Evolutionary conservation across 2,329 filamentous ascomycete species (phyloP).

Genomic region (Alternaria gansuensis): DNA sequence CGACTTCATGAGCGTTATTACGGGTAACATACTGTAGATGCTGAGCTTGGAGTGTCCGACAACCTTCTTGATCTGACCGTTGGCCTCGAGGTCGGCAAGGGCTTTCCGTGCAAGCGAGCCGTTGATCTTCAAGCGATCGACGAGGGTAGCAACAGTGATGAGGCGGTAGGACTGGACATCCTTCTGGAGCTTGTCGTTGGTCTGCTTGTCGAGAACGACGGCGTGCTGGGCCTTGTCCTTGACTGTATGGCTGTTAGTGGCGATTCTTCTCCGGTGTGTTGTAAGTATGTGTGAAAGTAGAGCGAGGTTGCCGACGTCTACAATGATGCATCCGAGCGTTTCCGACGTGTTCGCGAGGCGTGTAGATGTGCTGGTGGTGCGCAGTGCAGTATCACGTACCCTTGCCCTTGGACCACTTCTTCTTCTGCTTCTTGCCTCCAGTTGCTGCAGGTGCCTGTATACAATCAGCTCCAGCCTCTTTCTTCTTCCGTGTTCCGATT

Average conservation of each 20-base stretch:
- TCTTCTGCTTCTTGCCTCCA: conserved; percentile 82
- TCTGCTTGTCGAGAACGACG: conserved; percentile 98
- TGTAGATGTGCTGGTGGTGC: conserved; percentile 26
- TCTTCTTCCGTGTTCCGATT: not conserved
- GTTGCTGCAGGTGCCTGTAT: conserved; percentile 62
- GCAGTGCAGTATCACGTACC: conserved; percentile 55
- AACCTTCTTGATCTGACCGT: conserved; percentile 97
- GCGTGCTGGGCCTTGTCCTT: conserved; percentile 99
- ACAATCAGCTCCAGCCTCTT: conserved; percentile 20
- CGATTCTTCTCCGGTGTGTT: conserved; percentile 21
- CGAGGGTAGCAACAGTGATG: conserved; percentile 96
- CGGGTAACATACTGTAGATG: conserved; percentile 83
- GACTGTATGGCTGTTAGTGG: conserved; percentile 67
- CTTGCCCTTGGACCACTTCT: conserved; percentile 77
- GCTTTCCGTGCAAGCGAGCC: conserved; percentile 92
- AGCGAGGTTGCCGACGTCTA: conserved; percentile 6
- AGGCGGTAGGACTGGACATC: conserved; percentile 99
- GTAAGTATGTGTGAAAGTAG: conserved; percentile 15
- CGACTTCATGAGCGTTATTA: not conserved
- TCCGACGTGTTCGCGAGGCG: conserved; percentile 5
- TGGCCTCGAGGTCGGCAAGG: conserved; percentile 93
- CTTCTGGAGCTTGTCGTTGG: conserved; percentile 98
- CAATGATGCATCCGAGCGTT: conserved; percentile 4
- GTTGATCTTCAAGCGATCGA: conserved; percentile 99
- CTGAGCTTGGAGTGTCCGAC: conserved; percentile 96